Percentiles rank a stretch among this genome's conserved stretches.
Evolutionary conservation across 2,329 filamentous ascomycete genomes (phyloP).

Genomic region (Cercospora canescens): DNA sequence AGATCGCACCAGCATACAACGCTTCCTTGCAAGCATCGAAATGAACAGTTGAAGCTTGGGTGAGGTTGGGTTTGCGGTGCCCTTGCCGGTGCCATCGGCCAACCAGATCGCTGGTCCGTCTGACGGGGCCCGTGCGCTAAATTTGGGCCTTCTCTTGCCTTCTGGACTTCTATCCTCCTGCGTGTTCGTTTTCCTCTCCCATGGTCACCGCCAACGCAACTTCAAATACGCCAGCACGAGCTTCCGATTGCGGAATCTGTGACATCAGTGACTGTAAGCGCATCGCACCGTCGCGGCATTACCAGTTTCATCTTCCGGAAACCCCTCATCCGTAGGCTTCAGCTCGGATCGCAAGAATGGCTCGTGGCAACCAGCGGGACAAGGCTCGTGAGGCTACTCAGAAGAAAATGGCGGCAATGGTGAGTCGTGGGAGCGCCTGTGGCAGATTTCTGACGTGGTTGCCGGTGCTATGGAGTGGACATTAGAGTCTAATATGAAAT

Average conservation of each 20-base stretch:
- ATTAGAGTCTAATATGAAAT: background rate
- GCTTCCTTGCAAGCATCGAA: slow-evolving; percentile 4
- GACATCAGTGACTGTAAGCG: background rate
- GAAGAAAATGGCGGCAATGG: slow-evolving; percentile 19
- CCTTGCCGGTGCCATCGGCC: background rate
- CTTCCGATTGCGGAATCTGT: slow-evolving; percentile 14
- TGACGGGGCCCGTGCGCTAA: background rate
- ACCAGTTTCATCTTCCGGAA: background rate
- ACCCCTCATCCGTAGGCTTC: background rate
- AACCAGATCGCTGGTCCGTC: background rate
- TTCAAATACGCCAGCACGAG: background rate
- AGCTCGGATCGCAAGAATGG: slow-evolving; percentile 58
- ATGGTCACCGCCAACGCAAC: background rate
- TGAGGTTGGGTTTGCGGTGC: slow-evolving; percentile 2
- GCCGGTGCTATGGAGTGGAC: background rate
- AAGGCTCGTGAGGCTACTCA: slow-evolving; percentile 83
- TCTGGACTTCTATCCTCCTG: background rate
- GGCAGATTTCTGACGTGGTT: background rate
- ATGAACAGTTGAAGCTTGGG: slow-evolving; percentile 3
- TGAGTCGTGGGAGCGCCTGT: slow-evolving; percentile 9
- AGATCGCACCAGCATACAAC: background rate
- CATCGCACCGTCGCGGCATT: slow-evolving; percentile 25
- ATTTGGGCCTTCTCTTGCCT: background rate
- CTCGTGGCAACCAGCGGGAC: slow-evolving; percentile 94
- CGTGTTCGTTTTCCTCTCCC: background rate